Percentiles rank a stretch among this genome's conserved stretches.
phyloP scores from a whole-genome alignment of 2,329 filamentous ascomycete species.

The Pseudogymnoascus sp. region DNA sequence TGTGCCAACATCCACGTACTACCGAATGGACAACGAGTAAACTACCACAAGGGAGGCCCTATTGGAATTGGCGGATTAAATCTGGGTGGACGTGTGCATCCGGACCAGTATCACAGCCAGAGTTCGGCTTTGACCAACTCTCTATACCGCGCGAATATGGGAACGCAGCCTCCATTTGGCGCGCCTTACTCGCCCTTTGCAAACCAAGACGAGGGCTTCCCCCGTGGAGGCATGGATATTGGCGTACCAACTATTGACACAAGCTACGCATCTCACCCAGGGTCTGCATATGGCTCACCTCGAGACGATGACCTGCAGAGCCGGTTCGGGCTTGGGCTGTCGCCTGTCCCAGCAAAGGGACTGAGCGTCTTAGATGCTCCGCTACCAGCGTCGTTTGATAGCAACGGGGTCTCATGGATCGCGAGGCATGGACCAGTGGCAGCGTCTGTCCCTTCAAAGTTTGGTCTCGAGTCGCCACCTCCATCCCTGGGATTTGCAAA shows the following conservation, averaged over 20 bases:
- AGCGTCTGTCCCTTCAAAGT: conserved; percentile 85
- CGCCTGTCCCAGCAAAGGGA: conserved; percentile 62
- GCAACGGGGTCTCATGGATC: conserved; percentile 87
- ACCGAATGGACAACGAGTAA: conserved; percentile 86
- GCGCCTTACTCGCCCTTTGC: conserved; percentile 34
- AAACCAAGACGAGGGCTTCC: conserved; percentile 48
- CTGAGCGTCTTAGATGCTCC: conserved; percentile 91
- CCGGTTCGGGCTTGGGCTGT: conserved; percentile 65
- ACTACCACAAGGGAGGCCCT: conserved; percentile 65
- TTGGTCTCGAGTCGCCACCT: conserved; percentile 79
- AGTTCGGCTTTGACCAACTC: conserved; percentile 69
- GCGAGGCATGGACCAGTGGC: conserved; percentile 86
- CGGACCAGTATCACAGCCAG: conserved; percentile 56
- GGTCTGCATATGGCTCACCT: conserved; percentile 72
- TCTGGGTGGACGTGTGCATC: conserved; percentile 62
- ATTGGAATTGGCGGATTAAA: conserved; percentile 44
- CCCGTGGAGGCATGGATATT: conserved; percentile 38
- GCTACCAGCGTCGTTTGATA: conserved; percentile 90
- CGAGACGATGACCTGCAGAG: conserved; percentile 57
- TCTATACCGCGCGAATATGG: conserved; percentile 55
- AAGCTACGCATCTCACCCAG: conserved; percentile 42
- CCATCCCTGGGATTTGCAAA: conserved; percentile 60
- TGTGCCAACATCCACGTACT: conserved; percentile 95
- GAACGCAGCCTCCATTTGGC: conserved; percentile 28
- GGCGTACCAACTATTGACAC: conserved; percentile 46